Evolutionary conservation across 495 filamentous ascomycete genomes (phyloP), one percentile per base, ranked within the genome.

Genomic region (Daldinia bambusicola): DNA sequence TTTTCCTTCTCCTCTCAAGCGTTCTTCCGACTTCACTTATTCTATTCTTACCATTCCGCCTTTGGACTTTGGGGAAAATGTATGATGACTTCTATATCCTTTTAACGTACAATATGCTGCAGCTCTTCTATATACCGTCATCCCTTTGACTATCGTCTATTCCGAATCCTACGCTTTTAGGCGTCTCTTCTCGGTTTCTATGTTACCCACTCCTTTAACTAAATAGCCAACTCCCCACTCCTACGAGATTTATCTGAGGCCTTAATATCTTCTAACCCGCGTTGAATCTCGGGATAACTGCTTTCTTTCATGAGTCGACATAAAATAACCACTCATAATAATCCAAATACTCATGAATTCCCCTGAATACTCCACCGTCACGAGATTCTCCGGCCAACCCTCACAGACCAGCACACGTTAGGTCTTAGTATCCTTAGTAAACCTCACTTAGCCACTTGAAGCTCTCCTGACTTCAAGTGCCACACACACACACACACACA

Each of bases 61-160:
- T 63, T 53, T 67, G 41, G 48, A 63, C 57, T 63, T 50, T 22
- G 1, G 16, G n/a, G 8, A 20, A 68, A 41, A 73, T 73, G 74
- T 72, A 72, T 72, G 73, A 76, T 76, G 74, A 76, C 74, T 76
- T 70, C 74, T 76, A 74, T 45, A 71, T 74, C 61, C 40, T 67
- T 12, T 71, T 70, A 58, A 71, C 52, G 53, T 58, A 34, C 58
- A 66, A 50, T 40, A 75, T 71, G 64, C 41, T 69, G n/a, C 51
- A 60, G 36, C 20, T 40, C 16, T 74, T 22, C 36, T 74, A 71
- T 68, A 67, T 68, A 74, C 69, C 38, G 31, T 41, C 34, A 37
- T 51, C 66, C 61, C 68, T 58, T 61, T 52, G 5, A 62, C 32
- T 26, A 26, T 26, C 26, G 12, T 53, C 58, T 13, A 16, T 38